Base-by-base conservation (phyloP, 441 rosid genomes). In the Populus tomentosa region DNA sequence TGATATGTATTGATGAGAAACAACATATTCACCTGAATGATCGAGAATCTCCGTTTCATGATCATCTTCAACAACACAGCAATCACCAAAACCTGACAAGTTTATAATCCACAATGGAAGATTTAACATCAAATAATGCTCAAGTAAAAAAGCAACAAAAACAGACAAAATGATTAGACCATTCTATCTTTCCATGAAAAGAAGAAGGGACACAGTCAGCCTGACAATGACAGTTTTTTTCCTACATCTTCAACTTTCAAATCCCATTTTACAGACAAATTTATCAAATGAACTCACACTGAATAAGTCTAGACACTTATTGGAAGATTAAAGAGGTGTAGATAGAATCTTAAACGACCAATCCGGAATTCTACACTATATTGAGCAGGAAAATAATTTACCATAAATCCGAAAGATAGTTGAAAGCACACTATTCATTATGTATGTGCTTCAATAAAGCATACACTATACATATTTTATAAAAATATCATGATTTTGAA, bases 21-120 rank as follows among this genome's bases (percentile, higher is more conserved):
- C 46, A 69, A 46, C 67, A 71, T 75, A 81, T 85, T 71, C 72
- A 92, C 99, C 98, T 96, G 99, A 81, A 96, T 89, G 71, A 92
- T 74, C 72, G 99, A 96, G 86, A 96, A 96, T 56, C 91, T 92
- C 23, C 99, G 94, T 82, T 80, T 91, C 99, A 96, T 96, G 83
- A 96, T 86, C 33, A 96, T 77, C 90, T 90, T 96, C 78, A 96
- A 86, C 81, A 96, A 84, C 78, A 92, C 86, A 83, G 98, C 98
- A 78, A 96, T 96, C 80, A 96, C 98, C 87, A 96, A 86, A 83
- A 96, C 98, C 97, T 90, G 89, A 53, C 86, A 85, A 18, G 61
- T 70, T 69, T 69, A 76, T 26, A 36, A 30, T 53, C 61, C 53
- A 46, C 75, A 11, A 5, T 5, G 32, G 28, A 70, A 72, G 46